These are phyloP conservation scores for Jatropha podagrica DNA, from an alignment of 441 rosid genomes.

Conservation along the genomic window DNA sequence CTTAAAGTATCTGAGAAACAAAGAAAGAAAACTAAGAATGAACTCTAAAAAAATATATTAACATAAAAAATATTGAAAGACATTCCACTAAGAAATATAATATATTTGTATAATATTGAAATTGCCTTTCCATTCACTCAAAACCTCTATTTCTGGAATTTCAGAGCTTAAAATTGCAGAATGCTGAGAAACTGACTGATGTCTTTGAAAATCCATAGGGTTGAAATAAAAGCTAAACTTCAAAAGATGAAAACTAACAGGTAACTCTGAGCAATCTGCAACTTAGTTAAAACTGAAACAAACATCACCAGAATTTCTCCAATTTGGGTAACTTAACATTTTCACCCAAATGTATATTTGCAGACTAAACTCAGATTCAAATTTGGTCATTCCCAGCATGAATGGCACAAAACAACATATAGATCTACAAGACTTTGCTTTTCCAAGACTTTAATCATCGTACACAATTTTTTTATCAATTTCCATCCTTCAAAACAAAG, in stretches of 20 bases:
- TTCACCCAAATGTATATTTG: conserved; percentile 3
- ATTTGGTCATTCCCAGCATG: background rate
- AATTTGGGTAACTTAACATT: background rate
- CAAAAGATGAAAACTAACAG: background rate
- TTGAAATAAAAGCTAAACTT: background rate
- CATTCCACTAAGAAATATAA: background rate
- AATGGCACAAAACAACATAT: background rate
- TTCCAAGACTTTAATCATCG: background rate
- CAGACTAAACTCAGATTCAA: background rate
- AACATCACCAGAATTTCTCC: background rate
- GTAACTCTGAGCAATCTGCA: background rate
- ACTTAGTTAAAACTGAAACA: background rate
- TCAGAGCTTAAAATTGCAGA: background rate
- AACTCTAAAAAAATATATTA: conserved; percentile 11
- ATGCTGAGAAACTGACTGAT: background rate
- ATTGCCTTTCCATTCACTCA: background rate
- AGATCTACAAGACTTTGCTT: too few relatives aligned
- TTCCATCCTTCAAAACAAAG: background rate
- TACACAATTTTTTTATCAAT: background rate
- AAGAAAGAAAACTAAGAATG: conserved; percentile 20
- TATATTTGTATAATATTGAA: background rate
- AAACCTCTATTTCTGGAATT: background rate
- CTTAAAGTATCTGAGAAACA: conserved; percentile 69
- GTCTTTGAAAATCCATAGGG: background rate
- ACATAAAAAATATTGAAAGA: background rate